A percentile compares a stretch with the other conserved stretches of the same genome.
Conservation (phyloP, 2,329 filamentous ascomycete genomes). For the Catunica adiposa region DNA sequence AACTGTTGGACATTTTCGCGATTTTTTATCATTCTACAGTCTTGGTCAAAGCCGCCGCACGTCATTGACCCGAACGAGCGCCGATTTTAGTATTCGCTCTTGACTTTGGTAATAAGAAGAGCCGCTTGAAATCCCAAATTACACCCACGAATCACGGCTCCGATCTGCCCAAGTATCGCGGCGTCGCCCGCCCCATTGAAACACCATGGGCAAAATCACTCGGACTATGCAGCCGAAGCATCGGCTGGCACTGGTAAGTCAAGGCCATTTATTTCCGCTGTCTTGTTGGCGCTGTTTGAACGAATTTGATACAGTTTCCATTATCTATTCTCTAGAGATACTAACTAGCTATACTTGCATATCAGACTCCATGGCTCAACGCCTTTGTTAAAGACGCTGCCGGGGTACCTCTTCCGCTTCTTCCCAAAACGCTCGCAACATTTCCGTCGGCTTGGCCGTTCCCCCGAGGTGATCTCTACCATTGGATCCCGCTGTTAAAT, state of each 20-base stretch:
- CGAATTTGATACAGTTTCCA: too few relatives aligned
- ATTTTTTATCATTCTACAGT: neutral
- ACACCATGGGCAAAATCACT: slow-evolving; percentile 51
- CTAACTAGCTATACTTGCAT: slow-evolving; percentile 1
- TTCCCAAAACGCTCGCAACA: slow-evolving; percentile 58
- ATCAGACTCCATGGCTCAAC: slow-evolving; percentile 71
- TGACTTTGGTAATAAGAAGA: neutral
- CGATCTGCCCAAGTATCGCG: neutral
- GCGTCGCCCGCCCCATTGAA: neutral
- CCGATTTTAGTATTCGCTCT: neutral
- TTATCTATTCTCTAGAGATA: too few relatives aligned
- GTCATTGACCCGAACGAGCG: neutral
- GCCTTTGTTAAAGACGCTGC: slow-evolving; percentile 60
- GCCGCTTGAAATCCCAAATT: neutral
- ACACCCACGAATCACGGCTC: neutral
- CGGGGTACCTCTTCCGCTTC: slow-evolving; percentile 52
- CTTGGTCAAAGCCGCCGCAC: neutral
- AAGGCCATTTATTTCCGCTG: slow-evolving; percentile 1
- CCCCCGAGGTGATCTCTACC: slow-evolving; percentile 85
- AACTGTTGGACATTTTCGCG: neutral
- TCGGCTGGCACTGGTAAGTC: slow-evolving; percentile 46
- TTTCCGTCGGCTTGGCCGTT: slow-evolving; percentile 92
- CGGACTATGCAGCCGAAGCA: slow-evolving; percentile 52
- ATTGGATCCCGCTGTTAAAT: slow-evolving; percentile 92
- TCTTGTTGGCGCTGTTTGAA: too few relatives aligned